Evolutionary conservation across 305 asterid genomes (phyloP).

Genomic region (Fraxinus greggii): DNA sequence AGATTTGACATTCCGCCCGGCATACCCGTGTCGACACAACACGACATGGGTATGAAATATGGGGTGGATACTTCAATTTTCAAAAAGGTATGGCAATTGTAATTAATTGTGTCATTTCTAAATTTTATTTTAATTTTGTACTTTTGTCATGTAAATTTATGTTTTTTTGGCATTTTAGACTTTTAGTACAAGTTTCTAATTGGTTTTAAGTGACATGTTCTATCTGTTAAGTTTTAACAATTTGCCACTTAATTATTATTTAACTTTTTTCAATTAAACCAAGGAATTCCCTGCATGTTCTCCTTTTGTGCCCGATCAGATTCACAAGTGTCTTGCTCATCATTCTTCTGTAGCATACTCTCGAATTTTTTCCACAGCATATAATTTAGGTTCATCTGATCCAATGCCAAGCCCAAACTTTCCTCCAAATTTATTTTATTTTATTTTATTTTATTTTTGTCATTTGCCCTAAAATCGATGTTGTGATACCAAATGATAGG

Average conservation of each 20-base stretch:
- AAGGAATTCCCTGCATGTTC: not conserved
- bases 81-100: not conserved
- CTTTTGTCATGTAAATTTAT: not conserved
- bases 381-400: not conserved
- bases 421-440: not conserved
- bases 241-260: not conserved
- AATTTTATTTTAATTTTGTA: not conserved
- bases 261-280: not conserved
- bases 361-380: not conserved
- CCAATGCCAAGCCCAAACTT: not conserved
- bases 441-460: not conserved
- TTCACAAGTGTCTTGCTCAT: not conserved
- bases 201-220: not conserved
- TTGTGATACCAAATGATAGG: not conserved
- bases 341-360: not conserved
- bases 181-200: not conserved
- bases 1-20: not conserved
- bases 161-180: not conserved
- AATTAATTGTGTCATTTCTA: not conserved
- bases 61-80: not conserved
- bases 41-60: not conserved
- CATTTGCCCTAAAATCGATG: not conserved
- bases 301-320: not conserved
- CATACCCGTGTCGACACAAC: not conserved
- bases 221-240: not conserved